Evolutionary conservation across 495 filamentous ascomycete genomes (phyloP), one percentile per base, ranked within the genome.

Genomic region (Aspergillus sparsus): DNA sequence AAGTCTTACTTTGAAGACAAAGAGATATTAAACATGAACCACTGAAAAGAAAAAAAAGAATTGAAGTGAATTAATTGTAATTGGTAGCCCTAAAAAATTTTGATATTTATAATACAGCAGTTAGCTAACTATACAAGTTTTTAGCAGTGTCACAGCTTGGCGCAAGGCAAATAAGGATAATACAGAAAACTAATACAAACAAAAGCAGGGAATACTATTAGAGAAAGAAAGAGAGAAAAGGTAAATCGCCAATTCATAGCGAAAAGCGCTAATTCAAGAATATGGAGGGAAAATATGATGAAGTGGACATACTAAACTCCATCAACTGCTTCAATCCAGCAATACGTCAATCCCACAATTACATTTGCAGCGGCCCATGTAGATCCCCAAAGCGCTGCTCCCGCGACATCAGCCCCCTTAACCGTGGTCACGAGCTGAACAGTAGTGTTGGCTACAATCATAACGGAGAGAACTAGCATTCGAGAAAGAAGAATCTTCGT

Each of bases 321-420:
- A 61, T 80, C 75, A 34, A 83, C 80, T 45, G 77, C 75, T 36
- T 80, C 81, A 58, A 88, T 72, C 86, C 85, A 83, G 68, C 79
- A 73, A 76, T 89, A 83, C 49, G 73, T 78, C 12, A 79, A 63
- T 1, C 89, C 88, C 5, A 84, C 83, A 37, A 85, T 64, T 57
- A 82, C 61, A 0, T 82, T 80, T 1, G 87, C 87, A 12, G 81
- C 57, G 44, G 82, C 83, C 90, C 90, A 96, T 12, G 92, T 75
- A 11, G 75, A 74, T 3, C 88, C 85, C 79, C 89, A 96, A 0
- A 81, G 85, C 10, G 72, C 74, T 0, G 90, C 88, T 31, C 92
- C 92, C 7, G 75, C 68, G 2, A 83, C 63, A 62, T 90, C 87
- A 8, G 88, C 83, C 15, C 89, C 85, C n/a, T 81, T 75, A 21